phyloP scores from a whole-genome alignment of 768 basidiomycete genomes.

The Galerina sulciceps region DNA sequence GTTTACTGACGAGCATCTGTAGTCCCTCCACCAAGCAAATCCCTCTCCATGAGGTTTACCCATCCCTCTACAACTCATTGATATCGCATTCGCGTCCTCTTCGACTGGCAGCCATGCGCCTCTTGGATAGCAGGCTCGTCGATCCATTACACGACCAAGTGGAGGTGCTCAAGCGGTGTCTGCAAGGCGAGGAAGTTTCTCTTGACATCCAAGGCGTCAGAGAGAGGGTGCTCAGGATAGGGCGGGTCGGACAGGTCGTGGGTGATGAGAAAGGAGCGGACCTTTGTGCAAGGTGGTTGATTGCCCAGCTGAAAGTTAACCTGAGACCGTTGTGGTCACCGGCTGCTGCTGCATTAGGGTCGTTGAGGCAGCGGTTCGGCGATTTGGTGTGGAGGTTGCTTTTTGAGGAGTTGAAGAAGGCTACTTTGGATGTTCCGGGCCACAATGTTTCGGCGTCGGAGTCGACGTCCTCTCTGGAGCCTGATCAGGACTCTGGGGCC shows the following conservation, averaged over 20 bases:
- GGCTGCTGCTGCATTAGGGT: constrained; percentile 68
- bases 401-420: constrained; percentile 61
- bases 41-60: constrained; percentile 55
- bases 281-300: constrained; percentile 71
- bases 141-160: constrained; percentile 42
- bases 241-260: constrained; percentile 67
- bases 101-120: constrained; percentile 65
- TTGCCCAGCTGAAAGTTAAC: constrained; percentile 93
- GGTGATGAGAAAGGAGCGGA: constrained; percentile 64
- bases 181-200: constrained; percentile 82
- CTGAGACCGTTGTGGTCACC: constrained; percentile 90
- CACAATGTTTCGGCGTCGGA: background rate
- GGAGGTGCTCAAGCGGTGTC: constrained; percentile 65
- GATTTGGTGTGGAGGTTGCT: constrained; percentile 75
- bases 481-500: constrained; percentile 17
- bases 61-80: constrained; percentile 54
- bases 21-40: constrained; percentile 32
- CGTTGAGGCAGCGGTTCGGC: constrained; percentile 56
- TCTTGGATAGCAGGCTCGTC: constrained; percentile 61
- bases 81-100: constrained; percentile 74
- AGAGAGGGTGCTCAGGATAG: constrained; percentile 82
- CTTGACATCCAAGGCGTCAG: constrained; percentile 81
- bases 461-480: constrained; percentile 10
- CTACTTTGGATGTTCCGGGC: constrained; percentile 21
- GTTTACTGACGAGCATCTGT: background rate